Evolutionary conservation across 2,329 filamentous ascomycete genomes (phyloP), one percentile per base, ranked within the genome.

Genomic region (Cercospora sp.): DNA sequence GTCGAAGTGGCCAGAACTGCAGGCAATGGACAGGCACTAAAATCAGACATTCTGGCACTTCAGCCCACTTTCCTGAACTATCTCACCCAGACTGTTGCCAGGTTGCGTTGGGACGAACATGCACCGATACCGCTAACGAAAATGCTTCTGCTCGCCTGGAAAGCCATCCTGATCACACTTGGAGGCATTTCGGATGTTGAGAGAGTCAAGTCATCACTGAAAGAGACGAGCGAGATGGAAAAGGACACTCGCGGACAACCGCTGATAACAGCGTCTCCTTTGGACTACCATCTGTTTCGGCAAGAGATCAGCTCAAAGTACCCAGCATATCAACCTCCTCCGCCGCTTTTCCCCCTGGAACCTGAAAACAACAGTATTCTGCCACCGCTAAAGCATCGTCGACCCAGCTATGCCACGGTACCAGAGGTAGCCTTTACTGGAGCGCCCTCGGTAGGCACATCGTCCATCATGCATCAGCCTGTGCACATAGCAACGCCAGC

Each of bases 401-500:
- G 89, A 1, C 88, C 74, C 9, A 75, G 73, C 69, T 73, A 72
- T 66, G 70, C 72, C 18, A 60, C 69, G 5, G 45, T 68, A 6
- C 66, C 66, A 10, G 75, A 83, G 75, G 69, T 79, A 75, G 66
- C 78, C 73, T 67, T 80, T 49, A 81, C 84, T 28, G 83, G 85
- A 1, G 81, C 85, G 1, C 82, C 85, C 7, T 81, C 79, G n/a
- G 78, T 81, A 12, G 80, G 81, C 61, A 81, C 79, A 18, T 80
- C 80, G 10, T 97, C 94, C 0, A 98, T 99, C 75, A 86, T 99
- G 28, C 89, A 98, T 77, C 94, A 98, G 76, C 93, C 95, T 5
- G 94, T 99, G 5, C 95, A 99, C 79, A 99, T 99, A 74, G 95
- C 95, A n/a, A 99, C 95, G 1, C 95, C 95, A 0, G 94, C 94